Conservation (phyloP, 2,329 filamentous ascomycete species). For the Talaromyces sp. region DNA sequence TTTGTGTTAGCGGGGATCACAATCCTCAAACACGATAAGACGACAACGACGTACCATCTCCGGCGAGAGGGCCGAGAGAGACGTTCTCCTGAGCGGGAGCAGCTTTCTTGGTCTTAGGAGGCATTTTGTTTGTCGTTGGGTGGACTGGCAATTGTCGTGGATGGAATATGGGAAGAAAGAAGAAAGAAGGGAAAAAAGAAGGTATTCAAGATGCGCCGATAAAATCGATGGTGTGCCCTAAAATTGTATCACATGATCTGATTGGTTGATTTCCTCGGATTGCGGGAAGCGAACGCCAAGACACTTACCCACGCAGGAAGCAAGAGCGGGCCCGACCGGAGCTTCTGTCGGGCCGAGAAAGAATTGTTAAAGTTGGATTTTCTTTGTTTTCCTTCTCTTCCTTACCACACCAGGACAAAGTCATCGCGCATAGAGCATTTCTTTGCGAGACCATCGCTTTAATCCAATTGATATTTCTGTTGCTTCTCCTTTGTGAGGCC, state of each 20-base stretch:
- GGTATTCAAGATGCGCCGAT: conserved; percentile 10
- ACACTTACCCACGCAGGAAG: neutral
- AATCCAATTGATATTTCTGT: neutral
- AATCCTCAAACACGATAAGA: neutral
- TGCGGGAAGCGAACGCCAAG: conserved; percentile 17
- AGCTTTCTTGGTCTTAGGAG: conserved; percentile 87
- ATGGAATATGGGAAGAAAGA: conserved; percentile 40
- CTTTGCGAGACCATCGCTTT: neutral
- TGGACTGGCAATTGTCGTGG: conserved; percentile 37
- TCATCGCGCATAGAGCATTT: too few species aligned
- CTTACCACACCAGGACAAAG: neutral
- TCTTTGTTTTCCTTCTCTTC: conserved; percentile 1
- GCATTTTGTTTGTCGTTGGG: conserved; percentile 63
- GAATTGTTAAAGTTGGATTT: conserved; percentile 4
- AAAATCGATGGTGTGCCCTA: conserved; percentile 39
- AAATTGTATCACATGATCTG: conserved; percentile 19
- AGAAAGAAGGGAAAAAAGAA: conserved; percentile 21
- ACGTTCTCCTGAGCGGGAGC: conserved; percentile 90
- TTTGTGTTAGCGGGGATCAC: conserved; percentile 9
- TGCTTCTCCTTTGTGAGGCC: conserved; percentile 16
- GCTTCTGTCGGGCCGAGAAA: conserved; percentile 13
- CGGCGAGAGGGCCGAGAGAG: conserved; percentile 92
- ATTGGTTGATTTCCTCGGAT: conserved; percentile 27
- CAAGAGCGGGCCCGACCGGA: neutral
- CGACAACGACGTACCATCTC: conserved; percentile 67